Base-by-base conservation (phyloP, 352 stramenopile species). In the Synura sp. region DNA sequence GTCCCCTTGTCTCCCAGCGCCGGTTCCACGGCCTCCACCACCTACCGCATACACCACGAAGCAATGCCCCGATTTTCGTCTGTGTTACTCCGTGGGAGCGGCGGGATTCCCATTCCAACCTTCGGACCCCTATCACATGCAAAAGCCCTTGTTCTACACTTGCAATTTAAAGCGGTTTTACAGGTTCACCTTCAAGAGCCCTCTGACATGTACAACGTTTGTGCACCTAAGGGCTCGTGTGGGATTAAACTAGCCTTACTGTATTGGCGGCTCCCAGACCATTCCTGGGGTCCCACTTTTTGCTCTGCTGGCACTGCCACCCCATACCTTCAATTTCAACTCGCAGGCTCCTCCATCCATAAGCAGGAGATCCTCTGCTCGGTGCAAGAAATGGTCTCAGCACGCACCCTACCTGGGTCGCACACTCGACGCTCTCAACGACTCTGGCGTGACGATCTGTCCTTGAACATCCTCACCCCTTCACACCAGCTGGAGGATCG, bases 121-220 rank as follows among this genome's bases (percentile, higher is more conserved):
- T 12, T 63, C 49, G 49, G 49, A 63, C 49, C 49, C 49, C 29
- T 63, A 63, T 22, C 49, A 63, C 29, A 63, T 63, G 12, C 49
- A 63, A 63, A 63, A 12, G 49, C 49, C 14, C 49, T 63, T 63
- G 49, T 63, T 63, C 49, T 63, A 29, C 49, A 63, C 29, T 63
- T 63, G 49, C 49, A 63, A 63, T 63, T 22, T 63, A 22, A 63
- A 63, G 49, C 49, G 49, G 49, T 63, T 29, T 22, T 63, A 63
- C 49, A 63, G 49, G 49, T 63, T 63, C 49, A 63, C 29, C 49
- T 63, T 63, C 49, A 63, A 63, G 49, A 63, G 49, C 49, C 49
- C 49, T 63, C 49, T 63, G 49, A 63, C 49, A 63, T 63, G 49
- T 63, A 63, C 49, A 12, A 63, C 49, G 49, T 63, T 22, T 63